phyloP scores from a whole-genome alignment of 805 yeast genomes.

The Kregervanrija delftensis region DNA sequence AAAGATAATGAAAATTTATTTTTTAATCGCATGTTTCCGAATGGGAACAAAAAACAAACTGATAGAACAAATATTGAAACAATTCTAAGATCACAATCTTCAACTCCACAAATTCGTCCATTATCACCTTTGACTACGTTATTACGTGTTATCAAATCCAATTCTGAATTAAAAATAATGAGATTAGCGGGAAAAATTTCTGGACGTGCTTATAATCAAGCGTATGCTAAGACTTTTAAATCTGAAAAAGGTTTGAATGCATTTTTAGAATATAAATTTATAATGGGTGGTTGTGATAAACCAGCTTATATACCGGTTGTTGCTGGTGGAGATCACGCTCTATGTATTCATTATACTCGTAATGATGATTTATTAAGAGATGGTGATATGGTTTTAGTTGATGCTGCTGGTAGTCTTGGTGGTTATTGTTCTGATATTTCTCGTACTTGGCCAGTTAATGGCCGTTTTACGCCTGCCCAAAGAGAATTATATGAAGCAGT shows the following conservation, averaged over 20 bases:
- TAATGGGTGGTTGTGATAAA: conserved; percentile 81
- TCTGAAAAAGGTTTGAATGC: conserved; percentile 78
- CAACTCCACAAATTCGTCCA: conserved; percentile 28
- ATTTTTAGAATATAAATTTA: conserved; percentile 74
- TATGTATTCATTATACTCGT: conserved; percentile 89
- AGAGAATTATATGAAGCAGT: conserved; percentile 85
- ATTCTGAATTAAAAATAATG: conserved; percentile 71
- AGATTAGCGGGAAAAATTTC: conserved; percentile 78
- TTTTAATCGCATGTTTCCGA: conserved; percentile 15
- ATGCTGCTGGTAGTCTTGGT: conserved; percentile 90
- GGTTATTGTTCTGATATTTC: conserved; percentile 96
- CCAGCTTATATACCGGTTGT: conserved; percentile 94
- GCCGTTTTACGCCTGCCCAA: conserved; percentile 71
- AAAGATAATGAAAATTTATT: neutral
- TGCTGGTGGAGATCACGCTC: conserved; percentile 86
- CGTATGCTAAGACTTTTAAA: conserved; percentile 58
- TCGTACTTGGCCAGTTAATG: conserved; percentile 89
- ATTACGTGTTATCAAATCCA: conserved; percentile 66
- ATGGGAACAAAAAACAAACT: conserved; percentile 15
- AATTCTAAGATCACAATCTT: conserved; percentile 17
- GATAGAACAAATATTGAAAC: conserved; percentile 11
- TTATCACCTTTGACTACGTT: conserved; percentile 36
- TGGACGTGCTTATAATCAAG: conserved; percentile 75
- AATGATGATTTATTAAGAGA: conserved; percentile 76
- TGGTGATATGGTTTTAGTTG: conserved; percentile 78